Evolutionary conservation across 257 asterid genomes (phyloP).

Genomic region (Catharanthus roseus): DNA sequence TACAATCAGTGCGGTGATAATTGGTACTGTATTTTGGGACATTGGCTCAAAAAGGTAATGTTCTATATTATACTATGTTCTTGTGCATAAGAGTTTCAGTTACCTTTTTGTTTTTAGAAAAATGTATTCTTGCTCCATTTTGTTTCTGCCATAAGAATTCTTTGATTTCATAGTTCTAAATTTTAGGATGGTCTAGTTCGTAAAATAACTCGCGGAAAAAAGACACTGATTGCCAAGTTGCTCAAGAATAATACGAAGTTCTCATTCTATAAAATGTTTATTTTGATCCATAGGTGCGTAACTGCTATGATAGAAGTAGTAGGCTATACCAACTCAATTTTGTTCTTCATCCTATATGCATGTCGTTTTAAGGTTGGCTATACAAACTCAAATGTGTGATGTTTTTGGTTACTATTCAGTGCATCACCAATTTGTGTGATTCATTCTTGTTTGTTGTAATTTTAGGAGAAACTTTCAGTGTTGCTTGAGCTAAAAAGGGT

Average conservation of each 20-base stretch:
- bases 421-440: neutral
- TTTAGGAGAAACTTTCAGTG: neutral
- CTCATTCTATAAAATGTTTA: neutral
- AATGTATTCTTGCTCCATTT: neutral
- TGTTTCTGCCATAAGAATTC: neutral
- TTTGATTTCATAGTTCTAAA: neutral
- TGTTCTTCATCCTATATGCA: neutral
- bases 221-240: neutral
- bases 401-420: neutral
- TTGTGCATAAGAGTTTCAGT: neutral
- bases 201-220: too few species aligned
- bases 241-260: neutral
- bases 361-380: neutral
- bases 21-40: conserved; percentile 80
- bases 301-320: neutral
- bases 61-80: neutral
- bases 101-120: too few species aligned
- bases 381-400: neutral
- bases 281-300: neutral
- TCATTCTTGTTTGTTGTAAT: neutral
- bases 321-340: neutral
- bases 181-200: too few species aligned
- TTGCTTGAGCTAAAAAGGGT: neutral
- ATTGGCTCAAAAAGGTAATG: conserved; percentile 69
- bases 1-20: conserved; percentile 56